Evolutionary conservation across 352 stramenopile species (phyloP).

Genomic region (Phytopythium vexans): DNA sequence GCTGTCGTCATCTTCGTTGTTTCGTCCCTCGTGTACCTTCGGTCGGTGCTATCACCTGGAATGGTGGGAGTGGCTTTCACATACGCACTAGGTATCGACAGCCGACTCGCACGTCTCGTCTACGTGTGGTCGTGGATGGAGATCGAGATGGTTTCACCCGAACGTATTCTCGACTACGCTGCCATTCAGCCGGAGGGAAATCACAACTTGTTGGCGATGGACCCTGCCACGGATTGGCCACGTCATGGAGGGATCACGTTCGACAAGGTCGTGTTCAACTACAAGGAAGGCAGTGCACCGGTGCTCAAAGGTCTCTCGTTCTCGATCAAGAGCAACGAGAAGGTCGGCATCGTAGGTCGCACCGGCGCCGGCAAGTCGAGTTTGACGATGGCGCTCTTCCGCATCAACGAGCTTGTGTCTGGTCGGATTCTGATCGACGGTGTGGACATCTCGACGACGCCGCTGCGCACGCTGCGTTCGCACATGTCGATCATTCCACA

Average conservation of each 20-base stretch:
- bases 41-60: slow-evolving; percentile 34
- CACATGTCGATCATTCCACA: slow-evolving; percentile 54
- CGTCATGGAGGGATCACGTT: slow-evolving; percentile 64
- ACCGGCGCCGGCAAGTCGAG: slow-evolving; percentile 87
- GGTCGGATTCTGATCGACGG: slow-evolving; percentile 37
- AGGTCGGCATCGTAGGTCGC: slow-evolving; percentile 85
- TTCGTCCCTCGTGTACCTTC: slow-evolving; percentile 29
- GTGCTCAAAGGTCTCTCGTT: slow-evolving; percentile 57
- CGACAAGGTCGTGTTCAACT: slow-evolving; percentile 71
- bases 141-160: slow-evolving; percentile 40
- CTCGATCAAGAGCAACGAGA: slow-evolving; percentile 54
- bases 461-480: slow-evolving; percentile 20
- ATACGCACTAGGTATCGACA: slow-evolving; percentile 83
- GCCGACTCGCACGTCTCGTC: slow-evolving; percentile 56
- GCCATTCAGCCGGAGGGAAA: slow-evolving; percentile 22
- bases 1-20: slow-evolving; percentile 31
- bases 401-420: slow-evolving; percentile 71
- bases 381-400: slow-evolving; percentile 83
- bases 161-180: slow-evolving; percentile 49
- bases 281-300: slow-evolving; percentile 45
- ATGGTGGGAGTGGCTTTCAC: slow-evolving; percentile 84
- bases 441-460: slow-evolving; percentile 27
- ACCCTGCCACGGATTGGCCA: slow-evolving; percentile 58
- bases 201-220: slow-evolving; percentile 9
- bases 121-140: slow-evolving; percentile 31